Percentiles rank a stretch among this genome's conserved stretches.
phyloP scores from a whole-genome alignment of 169 alveolate species.

The Plasmodium relictum region DNA sequence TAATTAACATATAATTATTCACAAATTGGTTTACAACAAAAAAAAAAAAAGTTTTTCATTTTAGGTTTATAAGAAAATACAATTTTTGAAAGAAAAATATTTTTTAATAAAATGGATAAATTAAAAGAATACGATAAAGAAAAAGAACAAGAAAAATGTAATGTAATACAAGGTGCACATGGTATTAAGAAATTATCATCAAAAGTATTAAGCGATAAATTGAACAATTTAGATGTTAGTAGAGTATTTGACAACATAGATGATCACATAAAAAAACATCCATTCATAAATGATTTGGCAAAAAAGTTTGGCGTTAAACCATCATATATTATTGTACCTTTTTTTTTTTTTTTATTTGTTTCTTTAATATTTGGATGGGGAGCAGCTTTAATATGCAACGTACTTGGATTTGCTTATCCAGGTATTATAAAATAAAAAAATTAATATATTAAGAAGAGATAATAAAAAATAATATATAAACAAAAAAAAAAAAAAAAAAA shows the following conservation, averaged over 20 bases:
- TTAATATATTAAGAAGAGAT: no score
- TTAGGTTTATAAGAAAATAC: no score
- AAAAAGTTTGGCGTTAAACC: conserved; percentile 77
- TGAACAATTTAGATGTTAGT: conserved; percentile 21
- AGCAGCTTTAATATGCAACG: conserved; percentile 81
- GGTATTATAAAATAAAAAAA: conserved; percentile 18
- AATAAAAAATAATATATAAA: not conserved
- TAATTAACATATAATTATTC: no score
- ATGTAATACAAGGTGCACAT: not conserved
- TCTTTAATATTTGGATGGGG: conserved; percentile 81
- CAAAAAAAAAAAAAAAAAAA: not conserved
- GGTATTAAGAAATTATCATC: conserved; percentile 37
- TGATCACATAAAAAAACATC: conserved; percentile 43
- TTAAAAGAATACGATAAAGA: no score
- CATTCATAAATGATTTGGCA: conserved; percentile 37
- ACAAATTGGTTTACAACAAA: no score
- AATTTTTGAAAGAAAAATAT: no score
- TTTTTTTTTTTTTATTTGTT: conserved; percentile 26
- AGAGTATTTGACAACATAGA: conserved; percentile 16
- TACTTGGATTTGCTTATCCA: conserved; percentile 82
- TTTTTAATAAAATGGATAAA: no score
- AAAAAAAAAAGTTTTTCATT: no score
- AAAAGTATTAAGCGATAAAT: conserved; percentile 22
- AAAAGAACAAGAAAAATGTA: not conserved
- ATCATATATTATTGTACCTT: conserved; percentile 73